Conservation (phyloP, 2,329 filamentous ascomycete species). For the Talaromyces sp. region DNA sequence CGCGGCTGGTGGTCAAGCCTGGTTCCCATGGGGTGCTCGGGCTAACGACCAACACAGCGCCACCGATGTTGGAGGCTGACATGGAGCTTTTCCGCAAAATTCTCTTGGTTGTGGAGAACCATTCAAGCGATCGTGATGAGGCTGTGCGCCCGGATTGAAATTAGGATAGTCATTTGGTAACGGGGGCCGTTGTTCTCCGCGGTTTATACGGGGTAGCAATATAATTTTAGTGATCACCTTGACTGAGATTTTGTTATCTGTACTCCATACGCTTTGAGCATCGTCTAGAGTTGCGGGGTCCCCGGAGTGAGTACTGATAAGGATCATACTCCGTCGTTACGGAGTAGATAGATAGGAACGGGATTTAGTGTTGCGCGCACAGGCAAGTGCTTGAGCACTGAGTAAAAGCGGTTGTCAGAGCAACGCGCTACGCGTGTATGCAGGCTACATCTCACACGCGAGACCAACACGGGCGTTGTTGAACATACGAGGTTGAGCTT, state of each 20-base stretch:
- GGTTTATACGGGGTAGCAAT: no score
- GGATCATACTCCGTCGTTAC: background rate
- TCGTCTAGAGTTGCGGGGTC: background rate
- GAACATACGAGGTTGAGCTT: background rate
- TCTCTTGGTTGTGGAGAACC: background rate
- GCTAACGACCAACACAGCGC: background rate
- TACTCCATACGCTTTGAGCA: background rate
- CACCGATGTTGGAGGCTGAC: background rate
- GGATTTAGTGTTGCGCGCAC: background rate
- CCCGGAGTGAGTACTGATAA: background rate
- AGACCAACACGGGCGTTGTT: background rate
- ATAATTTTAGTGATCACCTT: background rate
- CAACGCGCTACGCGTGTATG: background rate
- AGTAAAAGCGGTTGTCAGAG: background rate
- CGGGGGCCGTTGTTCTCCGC: background rate
- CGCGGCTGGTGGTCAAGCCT: background rate
- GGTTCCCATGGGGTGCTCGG: background rate
- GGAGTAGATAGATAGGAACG: background rate
- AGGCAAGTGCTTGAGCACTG: background rate
- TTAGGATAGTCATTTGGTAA: background rate
- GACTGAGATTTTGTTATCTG: background rate
- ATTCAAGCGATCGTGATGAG: background rate
- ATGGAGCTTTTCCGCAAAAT: background rate
- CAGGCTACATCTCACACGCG: background rate
- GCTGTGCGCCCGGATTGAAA: background rate